These are phyloP conservation scores for Calonectria ilicicola DNA, from an alignment of 2,329 filamentous ascomycete species.

Conservation along the genomic window DNA sequence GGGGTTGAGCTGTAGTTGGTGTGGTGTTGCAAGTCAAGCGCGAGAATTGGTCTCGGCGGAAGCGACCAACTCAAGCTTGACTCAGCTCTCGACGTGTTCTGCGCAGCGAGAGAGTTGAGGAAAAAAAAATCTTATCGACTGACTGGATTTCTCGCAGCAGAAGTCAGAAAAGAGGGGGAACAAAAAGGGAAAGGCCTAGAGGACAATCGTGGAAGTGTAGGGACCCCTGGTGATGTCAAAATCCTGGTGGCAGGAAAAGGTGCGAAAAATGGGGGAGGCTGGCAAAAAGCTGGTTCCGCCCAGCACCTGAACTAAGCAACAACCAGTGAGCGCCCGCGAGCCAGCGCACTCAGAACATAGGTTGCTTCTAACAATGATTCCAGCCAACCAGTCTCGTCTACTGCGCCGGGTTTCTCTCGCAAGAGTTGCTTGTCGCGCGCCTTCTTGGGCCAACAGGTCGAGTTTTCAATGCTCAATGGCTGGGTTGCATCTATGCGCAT, in stretches of 20 bases:
- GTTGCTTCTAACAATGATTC: not conserved
- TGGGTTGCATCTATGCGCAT: not conserved
- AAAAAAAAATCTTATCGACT: slow-evolving; percentile 2
- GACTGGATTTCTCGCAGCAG: slow-evolving; percentile 18
- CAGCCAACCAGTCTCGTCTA: slow-evolving; percentile 10
- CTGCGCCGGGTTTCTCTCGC: not conserved
- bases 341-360: slow-evolving; percentile 19
- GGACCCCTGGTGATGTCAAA: slow-evolving; percentile 46
- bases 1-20: slow-evolving; percentile 32
- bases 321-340: slow-evolving; percentile 31
- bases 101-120: not conserved
- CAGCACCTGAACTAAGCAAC: slow-evolving; percentile 30
- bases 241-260: slow-evolving; percentile 45
- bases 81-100: not conserved
- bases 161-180: slow-evolving; percentile 8
- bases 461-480: slow-evolving; percentile 5
- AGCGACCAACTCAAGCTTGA: slow-evolving; percentile 17
- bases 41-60: slow-evolving; percentile 19
- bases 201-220: slow-evolving; percentile 25
- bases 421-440: not conserved
- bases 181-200: slow-evolving; percentile 16
- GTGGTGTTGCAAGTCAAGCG: slow-evolving; percentile 30
- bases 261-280: slow-evolving; percentile 36
- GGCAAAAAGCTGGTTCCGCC: slow-evolving; percentile 33
- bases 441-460: slow-evolving; percentile 3